phyloP scores from a whole-genome alignment of 148 eudicot species.

The Limonium bicolor region DNA sequence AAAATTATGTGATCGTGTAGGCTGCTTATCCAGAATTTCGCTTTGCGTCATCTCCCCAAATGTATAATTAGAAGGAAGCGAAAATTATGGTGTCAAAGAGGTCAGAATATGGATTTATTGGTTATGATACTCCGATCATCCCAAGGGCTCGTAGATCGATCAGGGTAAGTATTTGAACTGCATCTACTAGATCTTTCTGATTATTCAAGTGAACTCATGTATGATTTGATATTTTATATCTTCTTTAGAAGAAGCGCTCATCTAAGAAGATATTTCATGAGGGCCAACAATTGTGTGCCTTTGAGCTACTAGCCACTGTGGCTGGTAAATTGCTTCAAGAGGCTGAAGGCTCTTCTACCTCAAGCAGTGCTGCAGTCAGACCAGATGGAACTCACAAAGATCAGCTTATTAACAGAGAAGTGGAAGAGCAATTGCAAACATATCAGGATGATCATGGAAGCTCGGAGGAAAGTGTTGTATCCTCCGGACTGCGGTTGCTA shows the following conservation, averaged over 20 bases:
- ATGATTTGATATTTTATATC: background rate
- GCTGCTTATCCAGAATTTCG: constrained; percentile 8
- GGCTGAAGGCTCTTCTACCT: constrained; percentile 78
- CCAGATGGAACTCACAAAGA: constrained; percentile 21
- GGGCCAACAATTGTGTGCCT: constrained; percentile 56
- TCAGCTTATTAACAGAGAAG: constrained; percentile 13
- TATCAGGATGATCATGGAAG: constrained; percentile 72
- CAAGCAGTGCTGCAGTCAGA: constrained; percentile 53
- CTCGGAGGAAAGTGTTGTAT: constrained; percentile 58
- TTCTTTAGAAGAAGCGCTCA: constrained; percentile 33
- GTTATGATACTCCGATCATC: constrained; percentile 36
- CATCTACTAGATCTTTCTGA: background rate
- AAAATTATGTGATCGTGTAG: background rate
- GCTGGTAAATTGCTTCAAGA: constrained; percentile 89
- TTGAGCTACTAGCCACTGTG: constrained; percentile 89
- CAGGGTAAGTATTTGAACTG: constrained; percentile 39
- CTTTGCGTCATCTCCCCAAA: constrained; percentile 17
- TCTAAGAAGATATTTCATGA: constrained; percentile 27
- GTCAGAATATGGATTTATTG: constrained; percentile 39
- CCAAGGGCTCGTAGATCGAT: constrained; percentile 89
- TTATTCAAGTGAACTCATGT: background rate
- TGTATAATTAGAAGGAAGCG: constrained; percentile 40
- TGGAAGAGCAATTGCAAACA: constrained; percentile 24
- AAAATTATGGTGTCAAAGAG: constrained; percentile 86
- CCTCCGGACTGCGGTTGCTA: constrained; percentile 22